Conservation (phyloP, 768 basidiomycete genomes). For the Tricholoma matsutake region DNA sequence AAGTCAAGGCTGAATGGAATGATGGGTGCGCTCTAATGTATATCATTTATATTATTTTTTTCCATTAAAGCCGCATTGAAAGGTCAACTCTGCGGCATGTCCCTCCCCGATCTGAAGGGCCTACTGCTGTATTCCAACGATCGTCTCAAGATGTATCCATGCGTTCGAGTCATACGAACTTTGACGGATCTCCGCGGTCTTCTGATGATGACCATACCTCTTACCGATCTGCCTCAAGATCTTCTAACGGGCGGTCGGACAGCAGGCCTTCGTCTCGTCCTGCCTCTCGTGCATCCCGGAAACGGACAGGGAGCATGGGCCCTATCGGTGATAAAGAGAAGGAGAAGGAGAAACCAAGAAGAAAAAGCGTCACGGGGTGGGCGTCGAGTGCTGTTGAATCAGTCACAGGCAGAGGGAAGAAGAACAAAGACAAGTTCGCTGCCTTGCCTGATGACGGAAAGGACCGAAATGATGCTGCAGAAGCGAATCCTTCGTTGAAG, state of each 20-base stretch:
- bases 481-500: constrained; percentile 12
- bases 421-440: constrained; percentile 57
- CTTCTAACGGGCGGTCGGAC: constrained; percentile 6
- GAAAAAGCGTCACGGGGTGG: constrained; percentile 59
- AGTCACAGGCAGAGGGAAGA: constrained; percentile 52
- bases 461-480: constrained; percentile 20
- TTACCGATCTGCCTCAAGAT: constrained; percentile 41
- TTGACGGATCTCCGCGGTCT: constrained; percentile 22
- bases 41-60: background rate
- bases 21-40: constrained; percentile 44
- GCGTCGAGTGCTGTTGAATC: constrained; percentile 63
- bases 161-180: constrained; percentile 13
- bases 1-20: constrained; percentile 67
- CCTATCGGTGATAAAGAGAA: constrained; percentile 34
- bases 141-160: constrained; percentile 7
- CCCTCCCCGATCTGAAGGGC: constrained; percentile 11
- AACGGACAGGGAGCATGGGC: constrained; percentile 57
- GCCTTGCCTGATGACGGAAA: constrained; percentile 40
- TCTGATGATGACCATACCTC: constrained; percentile 35
- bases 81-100: constrained; percentile 10
- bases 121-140: constrained; percentile 13
- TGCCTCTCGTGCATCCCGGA: constrained; percentile 58
- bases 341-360: constrained; percentile 37
- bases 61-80: background rate
- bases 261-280: constrained; percentile 49